Percentiles rank a stretch among this genome's conserved stretches.
phyloP scores from a whole-genome alignment of 1,284 basidiomycete species.

The Agroathelia rolfsii region DNA sequence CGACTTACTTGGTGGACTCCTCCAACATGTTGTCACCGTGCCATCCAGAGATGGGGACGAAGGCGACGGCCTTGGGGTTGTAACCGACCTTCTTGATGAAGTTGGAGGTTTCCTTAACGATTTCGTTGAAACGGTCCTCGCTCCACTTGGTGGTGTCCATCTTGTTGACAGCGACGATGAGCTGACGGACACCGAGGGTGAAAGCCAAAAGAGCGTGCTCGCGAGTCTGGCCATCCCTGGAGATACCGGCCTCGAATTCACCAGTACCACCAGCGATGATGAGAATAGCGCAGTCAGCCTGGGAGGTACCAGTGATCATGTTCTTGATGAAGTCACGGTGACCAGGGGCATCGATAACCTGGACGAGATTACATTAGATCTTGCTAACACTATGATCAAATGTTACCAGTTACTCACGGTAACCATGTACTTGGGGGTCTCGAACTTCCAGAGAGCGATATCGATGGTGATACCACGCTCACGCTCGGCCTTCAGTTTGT shows the following conservation, averaged over 20 bases:
- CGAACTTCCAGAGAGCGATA: conserved; percentile 99
- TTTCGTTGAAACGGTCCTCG: conserved; percentile 99
- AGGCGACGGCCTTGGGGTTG: conserved; percentile 98
- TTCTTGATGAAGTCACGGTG: conserved; percentile 99
- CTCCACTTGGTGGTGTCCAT: conserved; percentile 99
- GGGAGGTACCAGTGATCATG: conserved; percentile 99
- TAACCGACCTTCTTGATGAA: conserved; percentile 99
- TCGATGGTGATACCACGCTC: conserved; percentile 99
- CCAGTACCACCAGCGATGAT: conserved; percentile 99
- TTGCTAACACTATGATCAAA: conserved; percentile 12
- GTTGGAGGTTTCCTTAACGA: conserved; percentile 96
- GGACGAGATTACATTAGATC: conserved; percentile 8
- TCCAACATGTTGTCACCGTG: conserved; percentile 99
- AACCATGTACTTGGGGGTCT: conserved; percentile 88
- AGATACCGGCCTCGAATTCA: conserved; percentile 99
- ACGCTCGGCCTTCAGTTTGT: conserved; percentile 99
- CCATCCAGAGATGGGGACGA: conserved; percentile 99
- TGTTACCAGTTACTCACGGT: conserved; percentile 46
- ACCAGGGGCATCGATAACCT: conserved; percentile 98
- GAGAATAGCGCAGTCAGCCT: conserved; percentile 99
- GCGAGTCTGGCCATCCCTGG: conserved; percentile 99
- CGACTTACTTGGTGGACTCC: conserved; percentile 78
- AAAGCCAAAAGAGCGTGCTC: conserved; percentile 99
- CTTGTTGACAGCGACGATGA: conserved; percentile 99
- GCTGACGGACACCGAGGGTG: conserved; percentile 99